phyloP scores from a whole-genome alignment of 1,284 basidiomycete genomes.

The Mixia osmundae region DNA sequence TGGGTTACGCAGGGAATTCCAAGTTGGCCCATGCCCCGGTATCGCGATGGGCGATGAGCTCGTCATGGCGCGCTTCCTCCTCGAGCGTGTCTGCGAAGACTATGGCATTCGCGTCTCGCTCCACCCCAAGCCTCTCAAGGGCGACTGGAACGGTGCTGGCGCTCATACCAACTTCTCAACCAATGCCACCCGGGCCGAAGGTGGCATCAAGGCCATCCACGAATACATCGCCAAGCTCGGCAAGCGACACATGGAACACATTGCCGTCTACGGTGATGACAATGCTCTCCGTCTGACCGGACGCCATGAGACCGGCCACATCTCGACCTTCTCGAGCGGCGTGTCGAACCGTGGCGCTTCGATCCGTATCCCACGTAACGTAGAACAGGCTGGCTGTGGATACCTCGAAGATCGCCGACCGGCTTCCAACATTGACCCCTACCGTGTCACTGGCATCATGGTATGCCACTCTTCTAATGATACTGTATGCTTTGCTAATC shows the following conservation, averaged over 20 bases:
- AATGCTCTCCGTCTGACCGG: constrained; percentile 86
- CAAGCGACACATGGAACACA: constrained; percentile 32
- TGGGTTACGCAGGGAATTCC: constrained; percentile 44
- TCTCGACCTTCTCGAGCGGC: constrained; percentile 74
- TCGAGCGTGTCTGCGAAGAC: constrained; percentile 8
- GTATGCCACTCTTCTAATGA: too few relatives aligned
- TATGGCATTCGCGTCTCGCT: constrained; percentile 75
- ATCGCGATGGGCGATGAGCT: constrained; percentile 98
- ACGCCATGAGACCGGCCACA: constrained; percentile 90
- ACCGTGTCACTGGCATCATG: constrained; percentile 24
- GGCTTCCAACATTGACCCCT: constrained; percentile 85
- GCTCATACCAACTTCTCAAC: constrained; percentile 70
- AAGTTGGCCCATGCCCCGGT: constrained; percentile 92
- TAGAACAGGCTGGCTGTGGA: constrained; percentile 29
- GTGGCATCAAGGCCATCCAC: constrained; percentile 85
- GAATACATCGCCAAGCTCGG: constrained; percentile 47
- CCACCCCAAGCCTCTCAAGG: constrained; percentile 95
- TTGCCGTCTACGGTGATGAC: constrained; percentile 89
- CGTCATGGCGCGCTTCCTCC: constrained; percentile 70
- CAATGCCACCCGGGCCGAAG: constrained; percentile 68
- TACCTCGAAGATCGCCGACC: constrained; percentile 93
- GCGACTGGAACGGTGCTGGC: constrained; percentile 99
- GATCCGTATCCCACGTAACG: constrained; percentile 33
- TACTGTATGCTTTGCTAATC: too few relatives aligned
- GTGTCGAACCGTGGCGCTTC: constrained; percentile 94